Base-by-base conservation (phyloP, 768 basidiomycete species). In the Agrocybe praecox region DNA sequence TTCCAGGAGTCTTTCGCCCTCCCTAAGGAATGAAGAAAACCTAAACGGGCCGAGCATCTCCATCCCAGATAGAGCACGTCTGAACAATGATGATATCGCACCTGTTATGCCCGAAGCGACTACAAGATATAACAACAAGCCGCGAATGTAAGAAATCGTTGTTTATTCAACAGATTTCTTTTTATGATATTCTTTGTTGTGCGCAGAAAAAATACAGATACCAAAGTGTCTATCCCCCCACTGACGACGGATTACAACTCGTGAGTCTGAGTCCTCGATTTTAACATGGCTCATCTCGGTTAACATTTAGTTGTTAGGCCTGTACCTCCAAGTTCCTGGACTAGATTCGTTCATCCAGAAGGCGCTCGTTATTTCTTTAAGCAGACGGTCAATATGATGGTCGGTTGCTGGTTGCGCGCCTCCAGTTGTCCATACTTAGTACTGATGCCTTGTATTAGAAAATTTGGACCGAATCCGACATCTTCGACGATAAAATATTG, bases 281-380 rank as follows among this genome's bases (percentile, higher is more conserved):
- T 29, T n/a, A 17, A 14, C 29, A 21, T 45, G 15, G 12, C 12
- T 44, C 2, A 22, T 6, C 0, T n/a, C 17, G 9, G 2, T 29
- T 43, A 45, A 52, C 44, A 33, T 23, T 22, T 17, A 7, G 14
- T 46, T 55, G 22, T 24, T 36, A 71, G 69, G 40, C 59, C 67
- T 1, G 46, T 51, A n/a, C 58, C 66, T 47, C 71, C 68, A 14
- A 45, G 42, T 15, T 79, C 75, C 0, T 88, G 87, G 87, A 65
- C 33, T 6, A 65, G 76, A 1, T 70, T 72, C 32, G 67, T 73
- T 2, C 87, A 88, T 60, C 85, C 87, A 0, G 87, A 89, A 67
- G 87, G 87, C 6, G 78, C 75, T 15, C 74, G 80, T 17, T 89
- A 87, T 62, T 89, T 60, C 74, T 85, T 54, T n/a, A 55, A 46